Evolutionary conservation across 1,139 yeast species (phyloP), one percentile per base, ranked within the genome.

Genomic region (Yamadazyma epiphylla): DNA sequence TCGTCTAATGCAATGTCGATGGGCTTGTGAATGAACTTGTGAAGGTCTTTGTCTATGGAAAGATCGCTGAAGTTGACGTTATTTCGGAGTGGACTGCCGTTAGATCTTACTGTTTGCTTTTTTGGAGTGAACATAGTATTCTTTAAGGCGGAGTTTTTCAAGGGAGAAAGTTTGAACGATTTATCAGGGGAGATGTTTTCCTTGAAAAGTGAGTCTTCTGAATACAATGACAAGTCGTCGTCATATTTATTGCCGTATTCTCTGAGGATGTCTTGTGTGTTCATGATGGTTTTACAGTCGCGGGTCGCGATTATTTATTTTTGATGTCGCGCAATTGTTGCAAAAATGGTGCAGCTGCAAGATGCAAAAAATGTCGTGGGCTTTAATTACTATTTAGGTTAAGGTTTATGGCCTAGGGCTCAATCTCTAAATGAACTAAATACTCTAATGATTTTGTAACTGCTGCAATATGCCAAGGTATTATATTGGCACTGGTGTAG

Each of bases 401-500:
- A n/a, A n/a, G n/a, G n/a, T n/a, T n/a, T n/a, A n/a, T n/a, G n/a
- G n/a, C n/a, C 29, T 42, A 55, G 19, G 58, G 60, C 35, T 62
- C 66, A 10, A 68, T 73, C 25, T 58, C 54, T 4, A 69, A 51
- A 42, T 68, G 74, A 3, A 60, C 61, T 42, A 69, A 52, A 40
- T 67, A 67, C 25, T 67, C 73, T 46, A 82, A 53, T 43, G 80
- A 66, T 49, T 83, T 85, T 19, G 74, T 71, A 5, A 86, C 95
- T 0, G 95, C 86, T 19, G 75, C 62, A 19, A 86, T 70, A 53
- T 87, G 95, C 87, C 94, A 84, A n/a, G 96, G 96, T 2, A 80
- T 61, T 12, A 65, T 30, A 2, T 55, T 51, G 1, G 39, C 31
- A 3, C 41, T 36, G 9, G 46, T 43, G 28, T 37, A 41, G 9